Evolutionary conservation across 352 stramenopile genomes (phyloP).

Genomic region (Pilasporangium apinafurcum): DNA sequence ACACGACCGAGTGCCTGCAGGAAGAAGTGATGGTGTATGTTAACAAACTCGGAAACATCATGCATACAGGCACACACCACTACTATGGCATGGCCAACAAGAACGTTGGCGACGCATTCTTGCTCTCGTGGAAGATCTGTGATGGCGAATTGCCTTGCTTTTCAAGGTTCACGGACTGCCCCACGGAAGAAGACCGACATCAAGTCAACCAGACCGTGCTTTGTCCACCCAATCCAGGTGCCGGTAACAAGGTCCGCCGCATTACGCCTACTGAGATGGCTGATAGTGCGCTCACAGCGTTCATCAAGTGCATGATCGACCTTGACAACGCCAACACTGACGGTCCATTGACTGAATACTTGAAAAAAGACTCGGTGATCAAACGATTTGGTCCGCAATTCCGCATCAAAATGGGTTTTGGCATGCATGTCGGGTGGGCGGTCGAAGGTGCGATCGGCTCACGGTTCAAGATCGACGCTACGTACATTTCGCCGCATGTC

Average conservation of each 20-base stretch:
- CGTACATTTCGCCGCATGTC: slow-evolving; percentile 94
- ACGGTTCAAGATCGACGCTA: slow-evolving; percentile 95
- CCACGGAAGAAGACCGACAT: slow-evolving; percentile 62
- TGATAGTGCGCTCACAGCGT: slow-evolving; percentile 92
- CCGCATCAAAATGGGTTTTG: slow-evolving; percentile 92
- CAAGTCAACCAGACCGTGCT: slow-evolving; percentile 68
- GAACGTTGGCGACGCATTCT: slow-evolving; percentile 89
- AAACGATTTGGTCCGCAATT: slow-evolving; percentile 77
- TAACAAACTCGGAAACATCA: slow-evolving; percentile 88
- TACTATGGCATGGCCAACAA: slow-evolving; percentile 88
- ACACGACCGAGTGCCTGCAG: slow-evolving; percentile 87
- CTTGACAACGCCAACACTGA: slow-evolving; percentile 79
- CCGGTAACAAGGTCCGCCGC: slow-evolving; percentile 52
- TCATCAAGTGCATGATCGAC: slow-evolving; percentile 93
- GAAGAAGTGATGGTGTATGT: slow-evolving; percentile 91
- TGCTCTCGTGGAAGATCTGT: slow-evolving; percentile 94
- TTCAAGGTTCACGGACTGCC: slow-evolving; percentile 70
- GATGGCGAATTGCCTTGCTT: slow-evolving; percentile 76
- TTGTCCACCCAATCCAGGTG: slow-evolving; percentile 60
- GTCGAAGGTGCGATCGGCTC: slow-evolving; percentile 96
- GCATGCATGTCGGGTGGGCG: slow-evolving; percentile 95
- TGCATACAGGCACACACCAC: slow-evolving; percentile 80
- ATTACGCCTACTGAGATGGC: slow-evolving; percentile 88
- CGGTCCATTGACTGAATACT: slow-evolving; percentile 64
- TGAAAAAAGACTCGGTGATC: slow-evolving; percentile 63